A percentile compares a stretch with the other conserved stretches of the same genome.
These are phyloP conservation scores for Pseudogymnoascus sp. DNA, from an alignment of 2,329 filamentous ascomycete genomes.

Conservation along the genomic window DNA sequence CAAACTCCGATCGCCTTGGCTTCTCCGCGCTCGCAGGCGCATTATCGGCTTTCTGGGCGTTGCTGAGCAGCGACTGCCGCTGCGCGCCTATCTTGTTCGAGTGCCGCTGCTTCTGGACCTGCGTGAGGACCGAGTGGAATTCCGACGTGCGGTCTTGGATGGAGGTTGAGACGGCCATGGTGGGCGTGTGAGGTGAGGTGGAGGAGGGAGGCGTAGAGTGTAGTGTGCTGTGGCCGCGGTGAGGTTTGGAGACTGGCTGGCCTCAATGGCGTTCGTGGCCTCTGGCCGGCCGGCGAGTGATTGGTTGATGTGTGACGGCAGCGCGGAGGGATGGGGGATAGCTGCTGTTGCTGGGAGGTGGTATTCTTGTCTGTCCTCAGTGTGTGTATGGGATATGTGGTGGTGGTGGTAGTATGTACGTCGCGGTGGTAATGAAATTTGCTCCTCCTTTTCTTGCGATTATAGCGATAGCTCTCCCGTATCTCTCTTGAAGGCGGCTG, in stretches of 20 bases:
- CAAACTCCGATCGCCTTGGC: slow-evolving; percentile 79
- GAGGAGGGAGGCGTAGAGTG: neutral
- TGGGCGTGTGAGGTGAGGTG: slow-evolving; percentile 18
- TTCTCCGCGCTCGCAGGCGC: slow-evolving; percentile 41
- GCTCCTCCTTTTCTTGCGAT: neutral
- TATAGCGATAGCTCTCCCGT: neutral
- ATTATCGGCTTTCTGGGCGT: slow-evolving; percentile 62
- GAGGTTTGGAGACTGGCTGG: neutral
- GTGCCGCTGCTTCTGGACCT: slow-evolving; percentile 75
- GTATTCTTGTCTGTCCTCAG: neutral
- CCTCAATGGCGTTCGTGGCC: slow-evolving; percentile 1
- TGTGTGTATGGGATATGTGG: neutral
- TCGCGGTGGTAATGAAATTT: neutral
- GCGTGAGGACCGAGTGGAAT: slow-evolving; percentile 84
- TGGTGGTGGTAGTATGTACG: neutral
- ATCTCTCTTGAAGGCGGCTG: neutral
- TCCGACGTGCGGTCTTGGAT: slow-evolving; percentile 96
- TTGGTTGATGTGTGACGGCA: neutral
- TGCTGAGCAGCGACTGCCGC: slow-evolving; percentile 71
- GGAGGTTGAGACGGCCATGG: slow-evolving; percentile 57
- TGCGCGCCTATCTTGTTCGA: slow-evolving; percentile 72
- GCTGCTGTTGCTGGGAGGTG: neutral
- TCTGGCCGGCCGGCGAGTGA: neutral
- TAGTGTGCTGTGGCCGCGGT: neutral
- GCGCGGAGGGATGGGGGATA: neutral